Base-by-base conservation (phyloP, 495 filamentous ascomycete species). In the Echria macrotheca region DNA sequence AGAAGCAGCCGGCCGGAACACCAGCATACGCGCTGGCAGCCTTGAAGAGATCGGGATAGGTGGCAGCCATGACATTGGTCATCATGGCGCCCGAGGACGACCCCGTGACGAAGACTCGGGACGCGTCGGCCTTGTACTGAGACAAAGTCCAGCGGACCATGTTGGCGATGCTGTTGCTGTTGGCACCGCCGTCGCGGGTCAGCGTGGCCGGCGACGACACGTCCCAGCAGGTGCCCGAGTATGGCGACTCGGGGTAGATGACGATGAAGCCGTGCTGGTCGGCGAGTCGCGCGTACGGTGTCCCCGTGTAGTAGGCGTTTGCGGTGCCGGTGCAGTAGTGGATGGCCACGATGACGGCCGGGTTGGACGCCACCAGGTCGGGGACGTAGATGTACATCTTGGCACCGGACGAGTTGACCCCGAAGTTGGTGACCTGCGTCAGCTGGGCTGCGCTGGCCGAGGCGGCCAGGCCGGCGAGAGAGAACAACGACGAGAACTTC, bases 1-100 rank as follows among this genome's bases (percentile, higher is more conserved):
- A 58, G 60, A 81, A 83, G 67, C 81, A 84, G 6, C 79, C 80
- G 22, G 74, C 79, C 8, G 80, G 66, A 1, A 85, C 79, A 17
- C 81, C 81, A 5, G 77, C 66, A 63, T 81, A 84, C 29, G 67
- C 79, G 7, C 69, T 72, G 8, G 59, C 78, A 1, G 79, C 79
- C 3, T 65, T 64, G 67, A 81, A 80, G 26, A 82, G 32, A 12
- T 78, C 68, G 0, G 79, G 79, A 57, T 81, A 81, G 8, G 75
- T 74, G 17, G 75, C 78, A 5, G 75, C 72, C 49, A 82, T 61
- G 23, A 81, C 76, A 54, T 81, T 82, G 46, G 60, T 62, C 61
- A 66, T 66, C 63, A 66, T 65, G 25, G 73, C 79, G 4, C 78
- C 78, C 0, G 77, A 79, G 53, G 71, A 76, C 23, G 62, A 64